Evolutionary conservation across 495 filamentous ascomycete genomes (phyloP).

Genomic region (Penicillium subrubescens): DNA sequence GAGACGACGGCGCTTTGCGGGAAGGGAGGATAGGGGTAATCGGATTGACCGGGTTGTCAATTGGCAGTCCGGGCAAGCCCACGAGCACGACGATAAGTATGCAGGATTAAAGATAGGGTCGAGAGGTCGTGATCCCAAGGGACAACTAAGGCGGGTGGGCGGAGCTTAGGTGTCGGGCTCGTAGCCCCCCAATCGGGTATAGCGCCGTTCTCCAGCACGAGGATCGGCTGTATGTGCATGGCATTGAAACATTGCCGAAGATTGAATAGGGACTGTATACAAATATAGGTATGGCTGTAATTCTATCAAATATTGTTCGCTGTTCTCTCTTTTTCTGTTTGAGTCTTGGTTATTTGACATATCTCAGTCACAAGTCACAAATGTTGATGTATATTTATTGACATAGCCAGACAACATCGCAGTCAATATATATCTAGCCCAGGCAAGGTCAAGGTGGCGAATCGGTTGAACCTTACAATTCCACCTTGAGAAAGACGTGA

Average conservation of each 20-base stretch:
- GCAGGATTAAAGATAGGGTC: slow-evolving; percentile 8
- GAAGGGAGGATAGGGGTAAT: slow-evolving; percentile 8
- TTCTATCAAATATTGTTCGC: not conserved
- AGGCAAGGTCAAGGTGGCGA: no score
- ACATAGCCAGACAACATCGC: no score
- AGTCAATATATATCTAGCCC: no score
- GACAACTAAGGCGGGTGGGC: slow-evolving; percentile 12
- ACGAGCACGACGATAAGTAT: slow-evolving; percentile 8
- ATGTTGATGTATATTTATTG: no score
- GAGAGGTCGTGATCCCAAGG: slow-evolving; percentile 15
- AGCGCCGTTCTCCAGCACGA: slow-evolving; percentile 19
- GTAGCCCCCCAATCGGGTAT: slow-evolving; percentile 21
- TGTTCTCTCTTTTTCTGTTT: no score
- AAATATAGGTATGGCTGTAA: not conserved
- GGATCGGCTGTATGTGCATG: slow-evolving; percentile 8
- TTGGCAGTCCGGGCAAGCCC: slow-evolving; percentile 3
- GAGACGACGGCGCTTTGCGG: slow-evolving; percentile 12
- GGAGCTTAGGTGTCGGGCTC: slow-evolving; percentile 17
- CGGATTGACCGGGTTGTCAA: slow-evolving; percentile 11
- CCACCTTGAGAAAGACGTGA: no score
- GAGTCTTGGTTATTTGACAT: no score
- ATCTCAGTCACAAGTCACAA: no score
- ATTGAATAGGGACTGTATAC: not conserved
- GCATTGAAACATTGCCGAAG: not conserved
- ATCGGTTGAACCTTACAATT: no score